phyloP scores from a whole-genome alignment of 495 filamentous ascomycete genomes.

The Annulohypoxylon nitens region DNA sequence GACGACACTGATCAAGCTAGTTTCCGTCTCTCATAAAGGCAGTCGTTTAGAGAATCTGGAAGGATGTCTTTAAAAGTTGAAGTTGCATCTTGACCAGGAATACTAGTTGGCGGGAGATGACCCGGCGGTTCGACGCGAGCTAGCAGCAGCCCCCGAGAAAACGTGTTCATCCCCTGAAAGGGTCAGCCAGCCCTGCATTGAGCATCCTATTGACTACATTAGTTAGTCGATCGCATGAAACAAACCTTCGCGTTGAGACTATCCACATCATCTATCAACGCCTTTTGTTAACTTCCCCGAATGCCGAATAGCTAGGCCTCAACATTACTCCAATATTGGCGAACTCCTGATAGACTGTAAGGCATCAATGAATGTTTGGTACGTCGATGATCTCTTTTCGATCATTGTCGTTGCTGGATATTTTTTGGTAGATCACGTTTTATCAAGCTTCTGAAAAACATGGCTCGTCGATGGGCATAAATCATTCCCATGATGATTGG shows the following conservation, averaged over 20 bases:
- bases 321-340: slow-evolving; percentile 5
- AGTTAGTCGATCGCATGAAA: slow-evolving; percentile 30
- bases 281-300: slow-evolving; percentile 8
- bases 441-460: background rate
- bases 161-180: slow-evolving; percentile 30
- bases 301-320: slow-evolving; percentile 1
- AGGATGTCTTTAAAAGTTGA: background rate
- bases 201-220: slow-evolving; percentile 14
- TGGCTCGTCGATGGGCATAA: background rate
- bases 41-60: slow-evolving; percentile 5
- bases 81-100: slow-evolving; percentile 12
- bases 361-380: background rate
- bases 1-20: slow-evolving; percentile 17
- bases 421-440: background rate
- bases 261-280: slow-evolving; percentile 24
- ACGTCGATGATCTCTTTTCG: background rate
- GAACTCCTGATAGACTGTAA: slow-evolving; percentile 9
- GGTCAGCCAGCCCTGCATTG: slow-evolving; percentile 18
- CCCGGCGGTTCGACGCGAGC: slow-evolving; percentile 16
- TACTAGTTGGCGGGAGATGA: slow-evolving; percentile 24
- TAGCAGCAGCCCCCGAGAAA: slow-evolving; percentile 18
- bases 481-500: slow-evolving; percentile 5
- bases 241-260: slow-evolving; percentile 24
- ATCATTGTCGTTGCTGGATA: background rate
- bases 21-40: slow-evolving; percentile 2